Conservation (phyloP, 2,329 filamentous ascomycete species). For the Magnaporthales sp. region DNA sequence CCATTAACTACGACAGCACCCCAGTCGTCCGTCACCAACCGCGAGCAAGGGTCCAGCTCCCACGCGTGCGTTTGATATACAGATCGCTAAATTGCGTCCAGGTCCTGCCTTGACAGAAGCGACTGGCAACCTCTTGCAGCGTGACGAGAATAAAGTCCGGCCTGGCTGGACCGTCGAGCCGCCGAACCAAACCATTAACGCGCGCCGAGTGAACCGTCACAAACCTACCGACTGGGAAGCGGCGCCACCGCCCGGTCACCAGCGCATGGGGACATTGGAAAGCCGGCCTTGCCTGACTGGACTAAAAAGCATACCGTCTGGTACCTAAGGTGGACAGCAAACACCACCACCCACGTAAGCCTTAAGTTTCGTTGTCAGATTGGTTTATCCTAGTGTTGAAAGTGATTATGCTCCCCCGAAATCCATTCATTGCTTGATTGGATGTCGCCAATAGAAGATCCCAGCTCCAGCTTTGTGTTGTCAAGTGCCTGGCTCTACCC, state of each 20-base stretch:
- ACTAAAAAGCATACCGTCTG: not conserved
- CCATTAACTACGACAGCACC: not conserved
- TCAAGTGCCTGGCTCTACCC: not conserved
- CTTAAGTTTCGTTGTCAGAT: not conserved
- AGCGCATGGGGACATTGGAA: not conserved
- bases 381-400: not conserved
- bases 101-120: not conserved
- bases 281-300: not conserved
- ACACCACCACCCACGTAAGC: not conserved
- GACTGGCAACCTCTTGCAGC: not conserved
- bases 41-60: not conserved
- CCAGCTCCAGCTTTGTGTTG: not conserved
- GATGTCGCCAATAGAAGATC: not conserved
- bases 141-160: not conserved
- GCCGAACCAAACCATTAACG: not conserved
- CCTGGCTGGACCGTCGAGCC: not conserved
- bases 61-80: not conserved
- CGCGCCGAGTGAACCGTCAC: not conserved
- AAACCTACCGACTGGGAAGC: not conserved
- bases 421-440: not conserved
- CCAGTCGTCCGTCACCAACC: not conserved
- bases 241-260: not conserved
- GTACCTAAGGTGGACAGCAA: not conserved
- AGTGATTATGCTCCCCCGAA: not conserved
- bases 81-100: not conserved